Percentiles rank a stretch among this genome's conserved stretches.
phyloP scores from a whole-genome alignment of 2,329 filamentous ascomycete species.

The Aspergillus udagawae region DNA sequence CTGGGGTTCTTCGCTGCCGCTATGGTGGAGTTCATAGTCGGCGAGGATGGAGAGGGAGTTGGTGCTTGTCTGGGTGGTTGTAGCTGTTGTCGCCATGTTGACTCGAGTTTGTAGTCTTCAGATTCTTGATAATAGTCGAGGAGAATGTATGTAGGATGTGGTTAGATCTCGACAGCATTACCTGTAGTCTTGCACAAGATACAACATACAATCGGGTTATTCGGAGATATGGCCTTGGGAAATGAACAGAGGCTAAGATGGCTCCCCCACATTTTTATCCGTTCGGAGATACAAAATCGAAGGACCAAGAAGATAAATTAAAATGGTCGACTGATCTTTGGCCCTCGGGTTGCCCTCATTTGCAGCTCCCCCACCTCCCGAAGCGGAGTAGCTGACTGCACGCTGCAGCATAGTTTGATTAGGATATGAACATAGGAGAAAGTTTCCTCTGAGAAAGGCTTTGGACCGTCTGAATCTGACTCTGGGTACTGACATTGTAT shows the following conservation, averaged over 20 bases:
- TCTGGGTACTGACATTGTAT: no score
- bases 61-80: conserved; percentile 8
- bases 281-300: no score
- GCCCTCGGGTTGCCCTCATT: background rate
- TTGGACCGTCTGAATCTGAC: background rate
- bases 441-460: no score
- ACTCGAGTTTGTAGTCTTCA: background rate
- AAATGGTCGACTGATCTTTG: background rate
- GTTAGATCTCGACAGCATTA: no score
- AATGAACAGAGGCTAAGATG: no score
- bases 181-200: no score
- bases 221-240: no score
- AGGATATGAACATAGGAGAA: no score
- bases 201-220: no score
- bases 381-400: no score
- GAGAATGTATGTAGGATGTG: background rate
- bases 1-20: conserved; percentile 5
- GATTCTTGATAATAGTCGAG: background rate
- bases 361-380: background rate
- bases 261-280: no score
- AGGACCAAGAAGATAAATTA: background rate
- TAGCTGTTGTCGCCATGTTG: conserved; percentile 21
- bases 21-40: conserved; percentile 28
- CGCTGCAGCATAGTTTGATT: no score
- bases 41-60: conserved; percentile 20